Evolutionary conservation across 169 alveolate species (phyloP).

Genomic region (Eimeria acervulina): DNA sequence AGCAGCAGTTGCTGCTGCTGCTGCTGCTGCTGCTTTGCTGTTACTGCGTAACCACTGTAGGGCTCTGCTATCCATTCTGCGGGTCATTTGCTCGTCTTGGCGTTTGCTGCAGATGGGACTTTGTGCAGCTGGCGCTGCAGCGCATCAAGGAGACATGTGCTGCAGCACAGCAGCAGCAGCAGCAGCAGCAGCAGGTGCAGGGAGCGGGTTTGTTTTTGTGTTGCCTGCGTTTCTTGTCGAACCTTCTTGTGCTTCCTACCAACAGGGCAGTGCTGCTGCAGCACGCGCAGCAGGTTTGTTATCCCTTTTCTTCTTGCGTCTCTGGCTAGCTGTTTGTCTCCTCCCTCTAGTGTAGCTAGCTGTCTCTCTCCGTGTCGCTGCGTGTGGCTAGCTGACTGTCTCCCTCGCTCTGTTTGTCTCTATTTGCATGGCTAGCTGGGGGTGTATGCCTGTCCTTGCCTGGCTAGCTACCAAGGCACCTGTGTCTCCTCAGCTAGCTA

Average conservation of each 20-base stretch:
- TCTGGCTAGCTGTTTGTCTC: background rate
- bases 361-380: background rate
- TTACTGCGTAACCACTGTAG: background rate
- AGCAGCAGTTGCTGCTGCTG: background rate
- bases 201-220: slow-evolving; percentile 45
- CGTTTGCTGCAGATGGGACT: slow-evolving; percentile 53
- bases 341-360: background rate
- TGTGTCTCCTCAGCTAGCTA: background rate
- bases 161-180: slow-evolving; percentile 47
- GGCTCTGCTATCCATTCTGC: too few relatives aligned
- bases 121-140: slow-evolving; percentile 55
- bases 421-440: too few relatives aligned
- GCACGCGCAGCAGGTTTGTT: slow-evolving; percentile 33
- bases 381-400: background rate
- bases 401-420: background rate
- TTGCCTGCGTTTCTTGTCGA: slow-evolving; percentile 69
- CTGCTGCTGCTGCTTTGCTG: background rate
- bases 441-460: background rate
- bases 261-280: slow-evolving; percentile 67
- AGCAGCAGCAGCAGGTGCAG: slow-evolving; percentile 60
- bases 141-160: slow-evolving; percentile 46
- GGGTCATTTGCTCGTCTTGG: too few relatives aligned
- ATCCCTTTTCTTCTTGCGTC: background rate
- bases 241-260: slow-evolving; percentile 29
- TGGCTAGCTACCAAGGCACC: background rate